A percentile compares a stretch with the other conserved stretches of the same genome.
phyloP scores from a whole-genome alignment of 192 early-diverging fungal species.

The Coemansia sp. region DNA sequence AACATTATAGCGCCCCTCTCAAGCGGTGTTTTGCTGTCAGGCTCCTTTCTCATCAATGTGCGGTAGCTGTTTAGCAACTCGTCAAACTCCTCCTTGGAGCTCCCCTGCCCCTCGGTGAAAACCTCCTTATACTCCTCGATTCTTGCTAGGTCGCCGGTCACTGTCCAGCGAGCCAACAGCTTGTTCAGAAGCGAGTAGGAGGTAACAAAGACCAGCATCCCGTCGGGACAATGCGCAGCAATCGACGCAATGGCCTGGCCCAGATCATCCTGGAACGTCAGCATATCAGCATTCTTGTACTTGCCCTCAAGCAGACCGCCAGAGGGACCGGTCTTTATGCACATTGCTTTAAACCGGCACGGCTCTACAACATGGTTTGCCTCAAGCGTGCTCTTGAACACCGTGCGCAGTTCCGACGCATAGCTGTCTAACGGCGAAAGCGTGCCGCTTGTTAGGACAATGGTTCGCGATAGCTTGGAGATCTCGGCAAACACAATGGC shows the following conservation, averaged over 20 bases:
- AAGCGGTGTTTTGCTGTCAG: conserved; percentile 1
- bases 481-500: conserved; percentile 49
- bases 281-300: conserved; percentile 40
- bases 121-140: conserved; percentile 34
- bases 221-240: conserved; percentile 37
- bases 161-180: conserved; percentile 45
- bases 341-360: conserved; percentile 60
- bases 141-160: conserved; percentile 24
- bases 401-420: conserved; percentile 56
- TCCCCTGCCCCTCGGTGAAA: conserved; percentile 47
- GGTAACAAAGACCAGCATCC: conserved; percentile 52
- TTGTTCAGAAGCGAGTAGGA: conserved; percentile 52
- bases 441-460: conserved; percentile 67
- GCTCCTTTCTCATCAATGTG: conserved; percentile 25
- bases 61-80: conserved; percentile 37
- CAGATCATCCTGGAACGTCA: conserved; percentile 59
- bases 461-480: conserved; percentile 43
- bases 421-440: conserved; percentile 67
- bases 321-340: conserved; percentile 56
- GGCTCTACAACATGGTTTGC: conserved; percentile 69
- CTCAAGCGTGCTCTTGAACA: conserved; percentile 57
- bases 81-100: conserved; percentile 42
- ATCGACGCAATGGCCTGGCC: conserved; percentile 50
- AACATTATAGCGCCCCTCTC: conserved; percentile 45
- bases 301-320: conserved; percentile 43